Evolutionary conservation across 768 basidiomycete species (phyloP).

Genomic region (Leccinellum luteum): DNA sequence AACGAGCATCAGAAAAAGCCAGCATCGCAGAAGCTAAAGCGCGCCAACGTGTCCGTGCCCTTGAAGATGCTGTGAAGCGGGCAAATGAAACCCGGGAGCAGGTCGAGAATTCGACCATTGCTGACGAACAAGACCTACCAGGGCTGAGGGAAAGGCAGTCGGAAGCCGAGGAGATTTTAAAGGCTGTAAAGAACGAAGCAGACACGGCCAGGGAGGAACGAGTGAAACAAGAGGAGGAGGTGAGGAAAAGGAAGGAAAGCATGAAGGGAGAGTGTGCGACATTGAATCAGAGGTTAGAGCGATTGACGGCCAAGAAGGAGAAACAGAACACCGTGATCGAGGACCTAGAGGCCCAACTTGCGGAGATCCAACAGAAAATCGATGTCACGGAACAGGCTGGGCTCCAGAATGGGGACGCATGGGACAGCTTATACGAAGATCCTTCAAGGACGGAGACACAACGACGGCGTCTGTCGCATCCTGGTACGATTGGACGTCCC

Average conservation of each 20-base stretch:
- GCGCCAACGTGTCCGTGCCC: conserved; percentile 80
- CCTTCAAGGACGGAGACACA: conserved; percentile 19
- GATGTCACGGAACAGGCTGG: conserved; percentile 37
- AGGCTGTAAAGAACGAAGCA: conserved; percentile 42
- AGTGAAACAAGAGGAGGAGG: conserved; percentile 47
- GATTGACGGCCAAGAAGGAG: conserved; percentile 60
- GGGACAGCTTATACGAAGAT: conserved; percentile 15
- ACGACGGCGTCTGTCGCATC: conserved; percentile 26
- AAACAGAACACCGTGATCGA: conserved; percentile 53
- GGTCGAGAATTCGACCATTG: conserved; percentile 38
- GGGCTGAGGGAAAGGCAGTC: conserved; percentile 40
- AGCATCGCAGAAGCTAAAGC: conserved; percentile 72
- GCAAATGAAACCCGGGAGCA: conserved; percentile 55
- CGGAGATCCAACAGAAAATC: conserved; percentile 58
- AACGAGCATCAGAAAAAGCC: conserved; percentile 80
- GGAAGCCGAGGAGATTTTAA: conserved; percentile 41
- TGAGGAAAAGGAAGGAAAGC: conserved; percentile 52
- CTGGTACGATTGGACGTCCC: conserved; percentile 29
- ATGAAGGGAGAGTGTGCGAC: conserved; percentile 57
- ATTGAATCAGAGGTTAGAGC: conserved; percentile 63
- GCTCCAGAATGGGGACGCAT: conserved; percentile 15
- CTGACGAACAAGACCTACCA: conserved; percentile 41
- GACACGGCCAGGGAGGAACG: conserved; percentile 43
- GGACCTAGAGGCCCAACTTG: conserved; percentile 68
- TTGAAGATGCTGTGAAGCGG: conserved; percentile 87